phyloP scores from a whole-genome alignment of 2,329 filamentous ascomycete species.

The Geosmithia flava region DNA sequence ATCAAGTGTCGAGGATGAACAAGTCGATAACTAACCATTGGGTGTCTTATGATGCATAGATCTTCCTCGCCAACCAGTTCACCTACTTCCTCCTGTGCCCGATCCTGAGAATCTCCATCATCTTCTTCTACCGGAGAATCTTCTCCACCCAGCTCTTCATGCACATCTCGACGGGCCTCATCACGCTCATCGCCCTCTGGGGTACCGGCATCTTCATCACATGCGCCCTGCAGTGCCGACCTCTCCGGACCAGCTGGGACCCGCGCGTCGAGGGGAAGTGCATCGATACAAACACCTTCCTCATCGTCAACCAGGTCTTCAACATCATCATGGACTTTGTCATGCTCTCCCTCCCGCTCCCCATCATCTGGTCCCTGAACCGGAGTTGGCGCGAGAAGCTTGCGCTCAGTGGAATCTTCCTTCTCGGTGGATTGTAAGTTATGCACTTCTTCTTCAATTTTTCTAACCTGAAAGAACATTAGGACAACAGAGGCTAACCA shows the following conservation, averaged over 20 bases:
- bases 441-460: too few relatives aligned
- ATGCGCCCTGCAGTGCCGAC: neutral
- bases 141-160: neutral
- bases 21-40: neutral
- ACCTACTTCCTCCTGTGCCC: neutral
- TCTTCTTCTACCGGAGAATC: neutral
- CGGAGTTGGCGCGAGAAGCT: constrained; percentile 1
- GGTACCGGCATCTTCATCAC: neutral
- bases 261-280: neutral
- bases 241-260: neutral
- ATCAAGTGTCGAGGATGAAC: neutral
- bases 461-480: too few relatives aligned
- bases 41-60: neutral
- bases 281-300: neutral
- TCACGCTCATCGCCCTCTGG: neutral
- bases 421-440: constrained; percentile 2
- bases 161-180: neutral
- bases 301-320: neutral
- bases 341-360: constrained; percentile 1
- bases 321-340: neutral
- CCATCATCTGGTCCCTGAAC: constrained; percentile 1
- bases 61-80: neutral
- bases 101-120: neutral
- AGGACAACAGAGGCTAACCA: neutral
- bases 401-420: neutral